Evolutionary conservation across 2,329 filamentous ascomycete genomes (phyloP).

Genomic region (Diaporthe citri): DNA sequence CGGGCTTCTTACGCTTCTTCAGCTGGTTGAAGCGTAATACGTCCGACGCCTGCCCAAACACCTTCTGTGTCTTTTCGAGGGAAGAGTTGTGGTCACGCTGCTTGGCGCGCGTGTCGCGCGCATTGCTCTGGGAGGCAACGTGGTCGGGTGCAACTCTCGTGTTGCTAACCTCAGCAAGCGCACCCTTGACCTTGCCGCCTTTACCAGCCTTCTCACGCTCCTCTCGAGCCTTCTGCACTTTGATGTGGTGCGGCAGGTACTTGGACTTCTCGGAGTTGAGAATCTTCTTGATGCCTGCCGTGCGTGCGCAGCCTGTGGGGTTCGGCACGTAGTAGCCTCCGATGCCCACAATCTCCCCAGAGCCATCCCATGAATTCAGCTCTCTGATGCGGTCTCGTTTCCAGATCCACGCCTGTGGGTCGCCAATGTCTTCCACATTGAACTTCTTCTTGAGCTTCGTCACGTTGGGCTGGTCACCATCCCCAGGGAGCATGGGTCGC

Average conservation of each 20-base stretch:
- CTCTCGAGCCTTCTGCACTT: constrained; percentile 90
- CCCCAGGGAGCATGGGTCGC: constrained; percentile 57
- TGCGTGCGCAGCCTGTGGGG: constrained; percentile 85
- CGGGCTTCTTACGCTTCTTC: constrained; percentile 99
- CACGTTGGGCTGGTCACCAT: constrained; percentile 63
- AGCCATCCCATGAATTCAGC: constrained; percentile 60
- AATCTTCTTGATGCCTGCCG: constrained; percentile 95
- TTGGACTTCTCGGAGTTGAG: constrained; percentile 98
- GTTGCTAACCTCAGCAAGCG: constrained; percentile 75
- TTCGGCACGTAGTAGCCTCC: constrained; percentile 87
- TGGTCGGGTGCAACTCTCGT: constrained; percentile 83
- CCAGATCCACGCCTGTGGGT: constrained; percentile 70
- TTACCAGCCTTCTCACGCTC: constrained; percentile 81
- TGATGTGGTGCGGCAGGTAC: constrained; percentile 97
- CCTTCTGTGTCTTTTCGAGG: constrained; percentile 94
- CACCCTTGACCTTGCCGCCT: constrained; percentile 72
- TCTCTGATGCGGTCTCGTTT: constrained; percentile 67
- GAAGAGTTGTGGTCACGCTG: constrained; percentile 95
- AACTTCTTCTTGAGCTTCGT: constrained; percentile 63
- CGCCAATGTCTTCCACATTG: constrained; percentile 57
- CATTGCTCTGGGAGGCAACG: constrained; percentile 86
- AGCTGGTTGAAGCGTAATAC: constrained; percentile 98
- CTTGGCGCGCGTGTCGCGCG: constrained; percentile 92
- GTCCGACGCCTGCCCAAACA: constrained; percentile 85
- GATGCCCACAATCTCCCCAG: constrained; percentile 55